phyloP scores from a whole-genome alignment of 257 asterid genomes.

The Coffea eugenioides region DNA sequence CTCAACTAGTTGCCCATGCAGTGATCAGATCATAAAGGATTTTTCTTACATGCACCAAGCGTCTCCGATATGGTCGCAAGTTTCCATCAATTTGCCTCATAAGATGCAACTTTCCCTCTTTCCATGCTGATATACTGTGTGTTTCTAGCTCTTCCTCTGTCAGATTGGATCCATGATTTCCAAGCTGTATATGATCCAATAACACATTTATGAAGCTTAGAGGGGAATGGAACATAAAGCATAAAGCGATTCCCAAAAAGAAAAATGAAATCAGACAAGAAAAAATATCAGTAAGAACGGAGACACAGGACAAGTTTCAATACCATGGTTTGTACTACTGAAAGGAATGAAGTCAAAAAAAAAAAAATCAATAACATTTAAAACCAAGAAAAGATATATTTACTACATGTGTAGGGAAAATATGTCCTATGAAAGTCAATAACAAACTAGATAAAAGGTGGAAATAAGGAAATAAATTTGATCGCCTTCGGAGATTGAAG shows the following conservation, averaged over 20 bases:
- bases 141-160: conserved; percentile 84
- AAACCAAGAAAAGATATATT: background rate
- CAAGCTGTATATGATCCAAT: conserved; percentile 48
- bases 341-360: background rate
- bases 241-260: background rate
- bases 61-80: conserved; percentile 35
- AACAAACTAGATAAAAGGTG: background rate
- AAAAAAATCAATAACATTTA: background rate
- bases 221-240: background rate
- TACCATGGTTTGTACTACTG: background rate
- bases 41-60: conserved; percentile 50
- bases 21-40: conserved; percentile 10
- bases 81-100: conserved; percentile 44
- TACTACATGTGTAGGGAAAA: background rate
- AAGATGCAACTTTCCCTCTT: conserved; percentile 54
- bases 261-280: background rate
- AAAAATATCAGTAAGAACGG: background rate
- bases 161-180: conserved; percentile 65
- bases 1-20: background rate
- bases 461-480: background rate
- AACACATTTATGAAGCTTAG: conserved; percentile 4
- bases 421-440: background rate
- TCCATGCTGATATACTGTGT: conserved; percentile 75
- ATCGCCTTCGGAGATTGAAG: background rate
- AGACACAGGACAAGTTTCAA: background rate